Evolutionary conservation across 2,329 filamentous ascomycete genomes (phyloP), one percentile per base, ranked within the genome.

Genomic region (Drechmeria coniospora): DNA sequence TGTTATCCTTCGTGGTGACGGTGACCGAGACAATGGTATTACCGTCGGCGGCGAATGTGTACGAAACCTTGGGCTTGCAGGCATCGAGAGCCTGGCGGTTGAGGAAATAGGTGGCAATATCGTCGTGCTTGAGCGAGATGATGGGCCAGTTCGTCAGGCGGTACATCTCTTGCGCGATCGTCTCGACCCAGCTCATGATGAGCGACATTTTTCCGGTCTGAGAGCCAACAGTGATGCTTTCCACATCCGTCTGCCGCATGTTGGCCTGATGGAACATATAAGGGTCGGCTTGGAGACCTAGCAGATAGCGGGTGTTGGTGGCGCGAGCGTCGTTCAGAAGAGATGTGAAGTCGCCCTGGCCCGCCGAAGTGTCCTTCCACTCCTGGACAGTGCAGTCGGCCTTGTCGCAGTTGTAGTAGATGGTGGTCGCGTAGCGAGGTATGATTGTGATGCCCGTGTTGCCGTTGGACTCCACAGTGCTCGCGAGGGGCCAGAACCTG

Each of bases 211-310:
- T 51, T 3, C 48, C 55, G 2, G 48, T 45, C 10, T 58, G 49
- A 11, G 57, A 54, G 32, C 68, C 67, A 27, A 71, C 51, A 8
- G 56, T 62, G 26, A 61, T 59, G 3, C 46, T 41, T 3, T 48
- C 45, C 28, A 61, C 55, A 29, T 65, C 67, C 3, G 51, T 50
- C 24, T 63, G 59, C 30, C 68, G 61, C 33, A 68, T 41, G 42
- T 76, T 75, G 32, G 68, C 67, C 49, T 75, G 69, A 45, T 76
- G 71, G 55, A 75, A 72, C 68, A 73, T 73, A 28, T 36, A 71
- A 16, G 57, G 51, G 27, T 69, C 68, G 36, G 60, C 62, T 35
- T 63, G 60, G 5, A 75, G 54, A 9, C 58, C 61, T 21, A 74
- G 56, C 14, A 74, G 50, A 39, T 74, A 63, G 19, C 67, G 59